phyloP scores from a whole-genome alignment of 352 stramenopile species.

The Thalassiosira hispida region DNA sequence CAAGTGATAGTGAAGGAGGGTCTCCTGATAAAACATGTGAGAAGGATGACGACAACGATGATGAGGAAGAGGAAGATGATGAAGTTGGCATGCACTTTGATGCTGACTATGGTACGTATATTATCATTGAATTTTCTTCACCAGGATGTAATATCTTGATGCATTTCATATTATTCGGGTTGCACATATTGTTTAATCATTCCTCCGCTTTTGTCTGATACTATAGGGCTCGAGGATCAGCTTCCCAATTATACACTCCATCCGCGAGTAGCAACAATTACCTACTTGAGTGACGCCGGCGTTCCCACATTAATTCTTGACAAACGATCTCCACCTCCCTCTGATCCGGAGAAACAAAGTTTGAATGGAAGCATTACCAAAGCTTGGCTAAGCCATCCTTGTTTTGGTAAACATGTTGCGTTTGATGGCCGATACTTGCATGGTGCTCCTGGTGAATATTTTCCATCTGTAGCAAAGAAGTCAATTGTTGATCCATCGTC shows the following conservation, averaged over 20 bases:
- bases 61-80: slow-evolving; percentile 70
- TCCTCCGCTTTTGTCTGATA: not conserved
- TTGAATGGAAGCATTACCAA: slow-evolving; percentile 69
- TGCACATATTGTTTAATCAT: not conserved
- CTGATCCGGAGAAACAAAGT: slow-evolving; percentile 63
- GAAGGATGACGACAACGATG: slow-evolving; percentile 29
- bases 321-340: slow-evolving; percentile 60
- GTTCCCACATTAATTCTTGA: slow-evolving; percentile 78
- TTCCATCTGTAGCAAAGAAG: slow-evolving; percentile 44
- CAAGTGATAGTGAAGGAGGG: slow-evolving; percentile 56
- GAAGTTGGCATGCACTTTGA: slow-evolving; percentile 85
- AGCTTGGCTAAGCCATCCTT: slow-evolving; percentile 77
- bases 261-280: slow-evolving; percentile 80
- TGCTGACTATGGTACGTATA: slow-evolving; percentile 76
- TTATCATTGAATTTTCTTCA: slow-evolving; percentile 31
- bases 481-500: not conserved
- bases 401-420: slow-evolving; percentile 79
- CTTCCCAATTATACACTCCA: slow-evolving; percentile 69
- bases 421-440: slow-evolving; percentile 84
- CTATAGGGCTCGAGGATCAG: slow-evolving; percentile 67
- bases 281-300: slow-evolving; percentile 78
- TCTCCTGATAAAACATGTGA: slow-evolving; percentile 51
- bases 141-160: not conserved
- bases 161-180: too few relatives aligned
- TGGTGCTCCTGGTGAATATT: slow-evolving; percentile 75